Conservation (phyloP, 768 basidiomycete species). For the Mycena belliarum region DNA sequence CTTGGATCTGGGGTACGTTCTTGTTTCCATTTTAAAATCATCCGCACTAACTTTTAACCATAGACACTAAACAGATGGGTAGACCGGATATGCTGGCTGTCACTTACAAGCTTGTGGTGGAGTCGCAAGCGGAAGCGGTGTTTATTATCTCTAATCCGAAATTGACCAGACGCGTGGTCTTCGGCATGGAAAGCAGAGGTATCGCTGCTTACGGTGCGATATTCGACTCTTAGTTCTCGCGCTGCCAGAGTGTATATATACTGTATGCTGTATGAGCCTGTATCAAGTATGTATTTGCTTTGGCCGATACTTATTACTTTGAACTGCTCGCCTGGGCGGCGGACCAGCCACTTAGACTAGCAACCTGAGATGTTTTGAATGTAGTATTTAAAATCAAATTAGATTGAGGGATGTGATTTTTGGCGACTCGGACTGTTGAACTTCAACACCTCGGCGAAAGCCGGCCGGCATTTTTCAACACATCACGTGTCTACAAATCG, state of each 20-base stretch:
- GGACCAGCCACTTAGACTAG: too few relatives aligned
- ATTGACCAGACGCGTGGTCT: constrained; percentile 41
- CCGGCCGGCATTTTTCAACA: too few relatives aligned
- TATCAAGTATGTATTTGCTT: too few relatives aligned
- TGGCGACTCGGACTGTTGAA: too few relatives aligned
- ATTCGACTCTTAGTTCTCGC: constrained; percentile 33
- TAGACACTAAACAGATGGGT: constrained; percentile 39
- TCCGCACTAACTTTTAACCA: background rate
- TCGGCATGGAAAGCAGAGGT: constrained; percentile 41
- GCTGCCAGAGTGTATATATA: too few relatives aligned
- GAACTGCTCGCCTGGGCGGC: too few relatives aligned
- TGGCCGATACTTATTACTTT: too few relatives aligned
- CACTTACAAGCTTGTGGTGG: constrained; percentile 37
- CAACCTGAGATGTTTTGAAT: too few relatives aligned
- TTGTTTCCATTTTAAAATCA: background rate
- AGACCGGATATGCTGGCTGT: constrained; percentile 43
- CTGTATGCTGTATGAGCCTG: background rate
- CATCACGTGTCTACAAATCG: too few relatives aligned
- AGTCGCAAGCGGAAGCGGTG: constrained; percentile 42
- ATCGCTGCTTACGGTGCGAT: constrained; percentile 44
- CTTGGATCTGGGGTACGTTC: constrained; percentile 31
- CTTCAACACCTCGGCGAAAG: too few relatives aligned
- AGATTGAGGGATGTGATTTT: too few relatives aligned
- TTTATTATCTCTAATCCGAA: constrained; percentile 44
- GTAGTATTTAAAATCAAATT: too few relatives aligned